Evolutionary conservation across 1,284 basidiomycete genomes (phyloP), one percentile per base, ranked within the genome.

Genomic region (Agaricales sp.): DNA sequence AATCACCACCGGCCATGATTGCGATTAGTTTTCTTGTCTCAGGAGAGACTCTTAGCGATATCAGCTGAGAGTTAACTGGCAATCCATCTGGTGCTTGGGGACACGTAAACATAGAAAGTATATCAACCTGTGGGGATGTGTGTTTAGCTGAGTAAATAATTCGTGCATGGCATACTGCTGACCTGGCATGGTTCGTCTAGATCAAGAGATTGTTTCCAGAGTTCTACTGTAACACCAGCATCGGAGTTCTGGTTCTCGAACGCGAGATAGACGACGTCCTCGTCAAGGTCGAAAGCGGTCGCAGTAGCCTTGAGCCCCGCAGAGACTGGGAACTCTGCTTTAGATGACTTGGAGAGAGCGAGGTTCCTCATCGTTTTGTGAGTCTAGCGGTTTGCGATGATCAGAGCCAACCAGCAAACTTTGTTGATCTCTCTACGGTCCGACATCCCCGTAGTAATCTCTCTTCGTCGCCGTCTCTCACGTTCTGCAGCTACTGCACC

Each of bases 1-100:
- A 88, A 58, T 93, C 91, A 45, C 92, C 92, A 3, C 78, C 77
- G 3, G 78, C 72, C 53, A 82, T 77, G 13, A 92, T 72, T 11
- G 83, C 61, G 6, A 74, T 77, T 8, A 93, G 64, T 2, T 71
- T 69, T 50, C 78, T 69, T 35, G 73, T 73, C 54, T 92, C 90
- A 11, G 81, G 68, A 18, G 91, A 67, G 48, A 85, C 75, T 48
- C 71, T 74, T 51, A 92, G 66, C 25, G 76, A 75, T 16, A 85
- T 63, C 12, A 86, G 70, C 59, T 85, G 74, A 20, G 61, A 53
- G 25, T 43, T 52, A 16, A 59, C 51, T 23, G 51, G 57, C 43
- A 58, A 52, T 22, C 50, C 65, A 50, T 47, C 65, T 57, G 41
- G 64, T 23, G 55, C 47, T 25, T 21, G 61, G 58, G 73, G 69